These are phyloP conservation scores for Coniella vitis DNA, from an alignment of 2,329 filamentous ascomycete genomes.

Conservation along the genomic window DNA sequence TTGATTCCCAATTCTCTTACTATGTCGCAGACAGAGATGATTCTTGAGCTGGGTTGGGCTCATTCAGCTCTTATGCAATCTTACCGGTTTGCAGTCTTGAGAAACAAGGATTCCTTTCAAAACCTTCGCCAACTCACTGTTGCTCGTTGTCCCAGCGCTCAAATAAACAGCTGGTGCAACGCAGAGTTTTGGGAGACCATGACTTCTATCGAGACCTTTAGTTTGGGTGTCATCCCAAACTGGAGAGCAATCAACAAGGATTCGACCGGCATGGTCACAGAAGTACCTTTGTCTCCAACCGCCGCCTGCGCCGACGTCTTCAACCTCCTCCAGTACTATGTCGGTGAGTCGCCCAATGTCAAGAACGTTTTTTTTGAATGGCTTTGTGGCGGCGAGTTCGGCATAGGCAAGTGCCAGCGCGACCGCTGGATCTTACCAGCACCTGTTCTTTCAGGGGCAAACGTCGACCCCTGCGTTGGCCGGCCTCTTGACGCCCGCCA, in stretches of 20 bases:
- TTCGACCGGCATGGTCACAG: constrained; percentile 37
- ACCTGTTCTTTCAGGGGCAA: constrained; percentile 38
- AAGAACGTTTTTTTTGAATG: constrained; percentile 58
- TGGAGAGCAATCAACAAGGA: constrained; percentile 55
- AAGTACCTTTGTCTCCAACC: constrained; percentile 37
- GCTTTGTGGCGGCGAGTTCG: constrained; percentile 61
- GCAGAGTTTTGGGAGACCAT: constrained; percentile 57
- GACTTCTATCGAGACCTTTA: constrained; percentile 45
- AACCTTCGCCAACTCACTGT: constrained; percentile 54
- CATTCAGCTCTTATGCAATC: constrained; percentile 62
- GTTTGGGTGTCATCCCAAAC: constrained; percentile 56
- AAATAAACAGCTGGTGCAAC: constrained; percentile 49
- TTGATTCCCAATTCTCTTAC: constrained; percentile 43
- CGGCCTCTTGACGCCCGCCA: constrained; percentile 22
- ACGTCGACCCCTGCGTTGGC: constrained; percentile 23
- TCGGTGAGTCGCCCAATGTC: constrained; percentile 43
- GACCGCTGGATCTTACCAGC: constrained; percentile 58
- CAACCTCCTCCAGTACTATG: constrained; percentile 42
- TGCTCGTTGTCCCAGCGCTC: constrained; percentile 56
- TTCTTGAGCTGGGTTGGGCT: constrained; percentile 62
- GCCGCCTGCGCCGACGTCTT: constrained; percentile 45
- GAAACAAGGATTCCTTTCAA: constrained; percentile 48
- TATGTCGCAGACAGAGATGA: constrained; percentile 59
- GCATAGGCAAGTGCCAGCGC: constrained; percentile 52
- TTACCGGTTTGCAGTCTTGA: constrained; percentile 57